These are phyloP conservation scores for Chrysanthemum lavandulifolium DNA, from an alignment of 129 eudicot species.

Conservation along the genomic window DNA sequence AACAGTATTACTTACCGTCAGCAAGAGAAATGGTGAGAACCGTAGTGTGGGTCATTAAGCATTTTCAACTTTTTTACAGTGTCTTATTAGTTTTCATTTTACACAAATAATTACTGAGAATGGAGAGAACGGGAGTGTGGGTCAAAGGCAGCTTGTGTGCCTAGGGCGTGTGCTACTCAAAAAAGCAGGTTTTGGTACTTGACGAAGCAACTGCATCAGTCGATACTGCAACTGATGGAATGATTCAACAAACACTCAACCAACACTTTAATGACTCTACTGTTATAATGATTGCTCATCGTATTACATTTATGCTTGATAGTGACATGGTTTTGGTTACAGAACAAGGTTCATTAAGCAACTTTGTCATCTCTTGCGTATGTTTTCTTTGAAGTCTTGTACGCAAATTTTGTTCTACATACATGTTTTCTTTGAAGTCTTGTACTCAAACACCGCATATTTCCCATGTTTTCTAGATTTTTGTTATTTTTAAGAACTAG, in stretches of 20 bases:
- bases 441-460: no score
- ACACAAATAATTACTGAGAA: conserved; percentile 38
- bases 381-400: background rate
- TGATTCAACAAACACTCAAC: conserved; percentile 71
- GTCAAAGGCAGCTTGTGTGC: conserved; percentile 72
- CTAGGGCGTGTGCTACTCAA: conserved; percentile 82
- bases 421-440: conserved; percentile 56
- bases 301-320: conserved; percentile 78
- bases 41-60: background rate
- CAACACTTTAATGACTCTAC: conserved; percentile 66
- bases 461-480: no score
- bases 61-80: background rate
- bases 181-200: conserved; percentile 63
- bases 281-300: conserved; percentile 73
- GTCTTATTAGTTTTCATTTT: conserved; percentile 5
- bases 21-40: no score
- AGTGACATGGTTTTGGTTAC: conserved; percentile 74
- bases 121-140: conserved; percentile 86
- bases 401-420: background rate
- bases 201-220: conserved; percentile 95
- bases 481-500: no score
- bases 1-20: no score
- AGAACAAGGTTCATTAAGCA: conserved; percentile 49
- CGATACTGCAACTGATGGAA: conserved; percentile 85
- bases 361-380: background rate